Conservation (phyloP, 495 filamentous ascomycete genomes). For the Aspergillus baeticus region DNA sequence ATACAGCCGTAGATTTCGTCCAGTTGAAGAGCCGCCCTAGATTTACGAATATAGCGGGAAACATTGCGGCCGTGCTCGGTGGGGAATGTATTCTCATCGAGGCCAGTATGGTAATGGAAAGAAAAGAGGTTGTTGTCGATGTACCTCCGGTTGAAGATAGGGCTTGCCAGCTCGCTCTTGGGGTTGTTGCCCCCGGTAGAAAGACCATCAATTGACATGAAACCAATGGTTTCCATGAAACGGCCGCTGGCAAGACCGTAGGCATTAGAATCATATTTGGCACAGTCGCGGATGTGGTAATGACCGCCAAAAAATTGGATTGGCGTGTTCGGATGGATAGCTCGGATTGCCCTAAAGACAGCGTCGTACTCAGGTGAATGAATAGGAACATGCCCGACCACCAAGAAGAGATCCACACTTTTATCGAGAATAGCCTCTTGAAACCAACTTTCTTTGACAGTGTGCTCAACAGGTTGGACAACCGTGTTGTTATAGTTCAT, state of each 20-base stretch:
- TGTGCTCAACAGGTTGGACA: conserved; percentile 73
- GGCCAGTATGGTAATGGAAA: conserved; percentile 75
- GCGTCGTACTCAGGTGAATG: conserved; percentile 73
- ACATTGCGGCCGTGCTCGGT: conserved; percentile 77
- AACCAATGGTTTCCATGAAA: conserved; percentile 98
- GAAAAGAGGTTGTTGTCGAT: conserved; percentile 94
- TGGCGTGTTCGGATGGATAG: conserved; percentile 72
- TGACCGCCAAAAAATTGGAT: conserved; percentile 96
- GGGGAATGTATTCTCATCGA: conserved; percentile 67
- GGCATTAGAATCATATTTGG: conserved; percentile 74
- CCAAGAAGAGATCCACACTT: conserved; percentile 83
- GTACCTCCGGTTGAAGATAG: conserved; percentile 74
- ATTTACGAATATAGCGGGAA: conserved; percentile 65
- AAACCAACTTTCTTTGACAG: conserved; percentile 86
- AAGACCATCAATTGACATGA: conserved; percentile 81
- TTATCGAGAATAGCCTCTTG: conserved; percentile 75
- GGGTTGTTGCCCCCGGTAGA: conserved; percentile 35
- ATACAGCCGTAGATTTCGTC: conserved; percentile 79
- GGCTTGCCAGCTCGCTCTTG: conserved; percentile 32
- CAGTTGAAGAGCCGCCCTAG: conserved; percentile 67
- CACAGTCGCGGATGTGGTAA: conserved; percentile 84
- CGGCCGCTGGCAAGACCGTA: conserved; percentile 86
- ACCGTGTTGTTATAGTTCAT: conserved; percentile 86
- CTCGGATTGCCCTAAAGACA: conserved; percentile 76
- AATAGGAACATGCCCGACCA: conserved; percentile 83